phyloP scores from a whole-genome alignment of 2,329 filamentous ascomycete species.

The Neoscytalidium dimidiatum region DNA sequence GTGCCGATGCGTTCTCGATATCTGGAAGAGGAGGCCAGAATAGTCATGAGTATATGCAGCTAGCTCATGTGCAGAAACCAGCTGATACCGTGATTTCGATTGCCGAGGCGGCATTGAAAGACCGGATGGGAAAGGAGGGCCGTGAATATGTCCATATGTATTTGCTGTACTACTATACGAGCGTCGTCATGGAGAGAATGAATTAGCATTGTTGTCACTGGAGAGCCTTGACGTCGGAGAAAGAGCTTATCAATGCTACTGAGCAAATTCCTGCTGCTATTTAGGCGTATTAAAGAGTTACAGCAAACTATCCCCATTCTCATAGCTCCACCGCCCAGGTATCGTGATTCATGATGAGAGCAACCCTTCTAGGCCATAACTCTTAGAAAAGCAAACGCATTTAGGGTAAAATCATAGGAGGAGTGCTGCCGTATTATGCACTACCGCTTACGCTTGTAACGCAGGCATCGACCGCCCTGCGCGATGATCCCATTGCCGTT shows the following conservation, averaged over 20 bases:
- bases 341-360: background rate
- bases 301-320: background rate
- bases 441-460: constrained; percentile 32
- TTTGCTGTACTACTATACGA: constrained; percentile 2
- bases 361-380: background rate
- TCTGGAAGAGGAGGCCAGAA: no score
- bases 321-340: background rate
- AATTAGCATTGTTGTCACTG: background rate
- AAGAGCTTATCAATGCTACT: background rate
- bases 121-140: background rate
- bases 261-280: background rate
- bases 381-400: background rate
- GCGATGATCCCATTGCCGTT: constrained; percentile 54
- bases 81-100: no score
- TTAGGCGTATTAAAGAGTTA: background rate
- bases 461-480: constrained; percentile 55
- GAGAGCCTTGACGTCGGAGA: background rate
- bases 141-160: constrained; percentile 4
- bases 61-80: no score
- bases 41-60: no score
- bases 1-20: no score
- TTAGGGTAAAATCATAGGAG: background rate
- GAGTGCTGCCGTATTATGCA: background rate
- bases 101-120: no score
- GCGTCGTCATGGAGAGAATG: background rate